Evolutionary conservation across 371 early-diverging fungal species (phyloP), one percentile per base, ranked within the genome.

Genomic region (Syncephalastrum racemosum): DNA sequence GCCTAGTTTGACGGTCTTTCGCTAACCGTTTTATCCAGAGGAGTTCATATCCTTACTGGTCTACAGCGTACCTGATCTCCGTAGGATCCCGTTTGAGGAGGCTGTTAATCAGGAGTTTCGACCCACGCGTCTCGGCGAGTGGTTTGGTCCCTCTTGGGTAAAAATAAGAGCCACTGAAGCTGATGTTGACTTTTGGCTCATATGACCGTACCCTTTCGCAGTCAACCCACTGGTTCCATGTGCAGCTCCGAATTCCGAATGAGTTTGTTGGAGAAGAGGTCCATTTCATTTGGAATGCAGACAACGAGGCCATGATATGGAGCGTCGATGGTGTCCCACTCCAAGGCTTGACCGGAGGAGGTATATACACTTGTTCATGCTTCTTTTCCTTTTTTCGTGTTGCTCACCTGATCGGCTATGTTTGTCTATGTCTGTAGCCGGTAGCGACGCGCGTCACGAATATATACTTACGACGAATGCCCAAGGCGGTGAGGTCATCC

Each of bases 171-270:
- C n/a, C n/a, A n/a, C 42, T 47, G 31, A 41, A n/a, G 57, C 3
- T 22, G 15, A 14, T 14, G 1, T 39, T 13, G 7, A 10, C 25
- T 41, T 45, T 39, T 13, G 7, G 16, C 25, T 41, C 40, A 45
- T 54, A 23, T n/a, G 20, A 20, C 36, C 36, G 40, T 41, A 12
- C 2, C 42, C 10, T 24, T 36, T 20, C 4, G 6, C 82, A 91
- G 92, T 86, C 90, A 14, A 93, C 95, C 7, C 92, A 92, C 58
- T 95, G 96, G 96, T 93, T 94, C 62, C 86, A 83, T 47, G 74
- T 91, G 20, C 70, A 68, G 44, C 64, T 92, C 12, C 63, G 66
- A 31, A 79, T 97, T n/a, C 97, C 95, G 3, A 64, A 73, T 4
- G 75, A 82, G 47, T 92, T 85, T 77, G 81, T 68, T 2, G 90